Conservation (phyloP, 306 rosid genomes). For the Trifolium subterraneum region DNA sequence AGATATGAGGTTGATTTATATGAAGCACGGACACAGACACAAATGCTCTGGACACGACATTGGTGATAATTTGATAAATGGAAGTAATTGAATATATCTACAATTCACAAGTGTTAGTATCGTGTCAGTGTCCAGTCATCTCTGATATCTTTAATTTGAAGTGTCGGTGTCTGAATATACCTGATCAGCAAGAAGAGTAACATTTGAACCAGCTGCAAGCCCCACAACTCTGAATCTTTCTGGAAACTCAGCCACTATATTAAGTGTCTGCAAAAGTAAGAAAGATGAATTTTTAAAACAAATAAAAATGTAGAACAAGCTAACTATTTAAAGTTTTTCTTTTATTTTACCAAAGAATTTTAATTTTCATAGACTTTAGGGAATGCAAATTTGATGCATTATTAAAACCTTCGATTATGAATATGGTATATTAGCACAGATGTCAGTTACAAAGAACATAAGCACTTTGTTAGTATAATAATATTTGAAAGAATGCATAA, state of each 20-base stretch:
- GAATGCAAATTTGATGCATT: too few relatives aligned
- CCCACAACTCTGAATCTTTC: constrained; percentile 81
- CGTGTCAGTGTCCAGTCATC: too few relatives aligned
- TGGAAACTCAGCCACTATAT: constrained; percentile 85
- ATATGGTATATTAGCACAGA: background rate
- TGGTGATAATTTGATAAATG: too few relatives aligned
- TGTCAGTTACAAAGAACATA: background rate
- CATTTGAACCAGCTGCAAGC: constrained; percentile 88
- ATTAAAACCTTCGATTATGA: background rate
- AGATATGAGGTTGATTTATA: background rate
- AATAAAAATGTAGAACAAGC: background rate
- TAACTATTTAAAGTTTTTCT: too few relatives aligned
- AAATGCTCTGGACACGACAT: too few relatives aligned
- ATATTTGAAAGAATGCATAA: too few relatives aligned
- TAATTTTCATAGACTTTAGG: background rate
- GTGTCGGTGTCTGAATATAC: constrained; percentile 32
- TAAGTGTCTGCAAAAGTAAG: constrained; percentile 65
- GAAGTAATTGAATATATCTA: too few relatives aligned
- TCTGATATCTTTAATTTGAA: too few relatives aligned
- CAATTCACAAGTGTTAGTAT: too few relatives aligned
- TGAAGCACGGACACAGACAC: too few relatives aligned
- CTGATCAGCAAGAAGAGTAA: constrained; percentile 93
- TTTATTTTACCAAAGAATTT: background rate
- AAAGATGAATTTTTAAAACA: background rate
- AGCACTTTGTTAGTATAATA: too few relatives aligned